Conservation (phyloP, 352 stramenopile species). For the Globisporangium orthogonon region DNA sequence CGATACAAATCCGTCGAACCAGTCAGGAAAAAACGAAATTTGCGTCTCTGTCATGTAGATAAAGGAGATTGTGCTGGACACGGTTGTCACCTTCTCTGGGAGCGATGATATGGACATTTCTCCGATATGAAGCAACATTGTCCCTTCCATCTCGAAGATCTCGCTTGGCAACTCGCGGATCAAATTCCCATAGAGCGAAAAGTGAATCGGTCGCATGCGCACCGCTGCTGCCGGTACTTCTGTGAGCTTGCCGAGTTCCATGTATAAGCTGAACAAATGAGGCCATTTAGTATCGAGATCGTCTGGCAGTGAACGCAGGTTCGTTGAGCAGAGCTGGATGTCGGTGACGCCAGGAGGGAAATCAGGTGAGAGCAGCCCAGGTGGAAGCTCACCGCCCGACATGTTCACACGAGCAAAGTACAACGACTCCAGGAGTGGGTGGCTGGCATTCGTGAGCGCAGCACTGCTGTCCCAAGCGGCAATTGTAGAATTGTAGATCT, state of each 20-base stretch:
- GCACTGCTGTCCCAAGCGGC: conserved; percentile 17
- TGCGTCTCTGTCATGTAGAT: background rate
- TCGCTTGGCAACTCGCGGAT: background rate
- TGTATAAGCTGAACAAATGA: background rate
- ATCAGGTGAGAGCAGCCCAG: background rate
- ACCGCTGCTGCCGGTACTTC: background rate
- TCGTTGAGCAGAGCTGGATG: background rate
- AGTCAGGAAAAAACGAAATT: background rate
- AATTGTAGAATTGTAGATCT: conserved; percentile 44
- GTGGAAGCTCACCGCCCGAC: background rate
- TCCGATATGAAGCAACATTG: background rate
- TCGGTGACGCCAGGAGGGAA: background rate
- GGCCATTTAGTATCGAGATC: background rate
- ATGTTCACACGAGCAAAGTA: conserved; percentile 11
- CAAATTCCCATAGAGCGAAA: background rate
- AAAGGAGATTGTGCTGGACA: background rate
- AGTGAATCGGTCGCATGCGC: background rate
- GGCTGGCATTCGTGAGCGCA: conserved; percentile 17
- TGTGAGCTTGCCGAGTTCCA: background rate
- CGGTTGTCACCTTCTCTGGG: background rate
- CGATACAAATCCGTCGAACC: background rate
- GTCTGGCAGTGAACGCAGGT: background rate
- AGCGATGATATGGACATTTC: background rate
- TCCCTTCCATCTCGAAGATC: background rate
- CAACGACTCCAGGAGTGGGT: conserved; percentile 22